Evolutionary conservation across 805 yeast species (phyloP), one percentile per base, ranked within the genome.

Genomic region (Candida jianshihensis): DNA sequence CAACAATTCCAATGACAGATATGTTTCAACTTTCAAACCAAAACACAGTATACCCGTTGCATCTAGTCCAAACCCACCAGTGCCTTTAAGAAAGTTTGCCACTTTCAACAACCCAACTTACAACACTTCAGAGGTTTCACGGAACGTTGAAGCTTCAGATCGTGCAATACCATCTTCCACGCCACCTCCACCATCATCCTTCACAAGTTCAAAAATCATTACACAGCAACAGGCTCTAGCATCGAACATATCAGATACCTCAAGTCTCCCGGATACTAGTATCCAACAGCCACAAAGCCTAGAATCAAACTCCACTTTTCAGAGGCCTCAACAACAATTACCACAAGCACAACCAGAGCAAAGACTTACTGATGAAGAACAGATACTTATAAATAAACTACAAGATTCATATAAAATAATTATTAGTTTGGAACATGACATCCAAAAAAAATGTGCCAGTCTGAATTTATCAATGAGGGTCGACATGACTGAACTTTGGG

Each of bases 401-500:
- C 86, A 82, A 55, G 88, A 81, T 51, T 79, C 87, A 4, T 82
- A 81, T 56, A 79, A 80, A 48, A 66, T 72, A 34, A 82, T 81
- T 28, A 77, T 81, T 31, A 73, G 74, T 43, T 69, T 73, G 42
- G 89, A 81, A 60, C 76, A 75, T 38, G 74, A 75, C 37, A 74
- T 81, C 16, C 88, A 81, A 53, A 80, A 78, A 44, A 77, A 78
- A 43, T 83, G 87, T 67, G 74, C 51, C 70, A 77, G 52, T 57
- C 71, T 57, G 60, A 81, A 60, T 52, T 70, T 59, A 54, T 78
- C 63, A 49, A 82, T 58, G 55, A 70, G 61, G 55, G 64, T 64
- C 41, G 75, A 57, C 61, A 75, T 37, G 80, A 78, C 80, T 44
- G 81, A 78, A 48, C 59, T 81, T 37, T 81, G 89, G 89, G 66